phyloP scores from a whole-genome alignment of 805 yeast species.

The Kuraishia floccosa region DNA sequence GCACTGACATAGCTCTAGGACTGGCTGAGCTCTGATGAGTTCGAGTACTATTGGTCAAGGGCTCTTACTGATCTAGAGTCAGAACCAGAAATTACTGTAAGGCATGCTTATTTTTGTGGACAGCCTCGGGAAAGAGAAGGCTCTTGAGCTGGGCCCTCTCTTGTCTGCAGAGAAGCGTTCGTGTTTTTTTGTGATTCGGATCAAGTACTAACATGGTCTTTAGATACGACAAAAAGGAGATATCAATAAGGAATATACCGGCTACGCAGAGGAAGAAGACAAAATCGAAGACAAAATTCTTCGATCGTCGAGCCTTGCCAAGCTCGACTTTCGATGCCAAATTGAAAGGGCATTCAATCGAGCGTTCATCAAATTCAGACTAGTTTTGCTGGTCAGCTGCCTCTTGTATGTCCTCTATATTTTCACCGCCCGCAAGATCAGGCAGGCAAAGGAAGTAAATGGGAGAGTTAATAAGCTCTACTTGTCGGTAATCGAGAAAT shows the following conservation, averaged over 20 bases:
- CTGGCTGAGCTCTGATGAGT: conserved; percentile 44
- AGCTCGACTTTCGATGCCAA: conserved; percentile 15
- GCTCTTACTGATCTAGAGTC: conserved; percentile 48
- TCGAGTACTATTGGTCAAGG: conserved; percentile 63
- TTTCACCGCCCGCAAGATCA: conserved; percentile 16
- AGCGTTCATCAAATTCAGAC: conserved; percentile 10
- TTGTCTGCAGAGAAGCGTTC: too few relatives aligned
- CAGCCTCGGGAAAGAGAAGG: too few relatives aligned
- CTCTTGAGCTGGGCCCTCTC: too few relatives aligned
- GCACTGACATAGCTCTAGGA: conserved; percentile 35
- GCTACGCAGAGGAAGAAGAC: conserved; percentile 27
- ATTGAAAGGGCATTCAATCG: conserved; percentile 11
- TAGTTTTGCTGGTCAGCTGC: too few relatives aligned
- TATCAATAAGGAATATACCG: conserved; percentile 14
- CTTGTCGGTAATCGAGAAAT: conserved; percentile 34
- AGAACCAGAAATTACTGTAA: conserved; percentile 65
- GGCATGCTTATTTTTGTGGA: conserved; percentile 20
- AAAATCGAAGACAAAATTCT: conserved; percentile 37
- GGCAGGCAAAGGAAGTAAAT: conserved; percentile 23
- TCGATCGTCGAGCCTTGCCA: conserved; percentile 53
- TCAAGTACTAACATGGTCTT: conserved; percentile 5
- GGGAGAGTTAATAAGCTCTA: conserved; percentile 32
- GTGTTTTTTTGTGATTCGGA: conserved; percentile 1
- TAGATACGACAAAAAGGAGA: conserved; percentile 12
- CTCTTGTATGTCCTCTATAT: too few relatives aligned